Evolutionary conservation across 2,329 filamentous ascomycete species (phyloP).

Genomic region (Hypoxylon sp.): DNA sequence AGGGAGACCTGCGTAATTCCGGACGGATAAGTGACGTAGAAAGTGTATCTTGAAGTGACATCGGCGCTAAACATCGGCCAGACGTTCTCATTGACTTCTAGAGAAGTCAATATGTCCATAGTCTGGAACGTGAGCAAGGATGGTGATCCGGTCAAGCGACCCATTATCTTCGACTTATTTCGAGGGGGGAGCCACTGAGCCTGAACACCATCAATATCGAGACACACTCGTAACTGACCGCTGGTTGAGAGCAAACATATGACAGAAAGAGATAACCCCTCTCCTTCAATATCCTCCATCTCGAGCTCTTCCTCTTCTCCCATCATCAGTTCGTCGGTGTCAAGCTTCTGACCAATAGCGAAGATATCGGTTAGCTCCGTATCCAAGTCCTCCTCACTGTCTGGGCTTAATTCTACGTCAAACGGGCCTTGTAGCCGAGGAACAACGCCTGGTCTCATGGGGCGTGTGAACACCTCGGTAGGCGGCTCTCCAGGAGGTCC

Average conservation of each 20-base stretch:
- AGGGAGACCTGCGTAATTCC: conserved; percentile 69
- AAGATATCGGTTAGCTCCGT: conserved; percentile 67
- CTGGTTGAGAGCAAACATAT: conserved; percentile 68
- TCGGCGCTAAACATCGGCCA: conserved; percentile 72
- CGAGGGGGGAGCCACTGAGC: conserved; percentile 72
- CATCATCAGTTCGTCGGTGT: conserved; percentile 67
- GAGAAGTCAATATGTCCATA: conserved; percentile 64
- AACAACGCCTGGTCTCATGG: conserved; percentile 63
- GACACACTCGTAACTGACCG: conserved; percentile 67
- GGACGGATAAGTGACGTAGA: conserved; percentile 68
- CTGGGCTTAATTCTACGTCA: conserved; percentile 62
- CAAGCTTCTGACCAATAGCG: conserved; percentile 69
- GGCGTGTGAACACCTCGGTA: conserved; percentile 65
- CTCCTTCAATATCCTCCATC: conserved; percentile 63
- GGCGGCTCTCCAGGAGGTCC: conserved; percentile 57
- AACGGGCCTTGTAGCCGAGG: conserved; percentile 71
- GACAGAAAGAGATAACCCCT: conserved; percentile 67
- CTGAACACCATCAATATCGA: conserved; percentile 69
- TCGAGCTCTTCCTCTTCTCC: conserved; percentile 72
- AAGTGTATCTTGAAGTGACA: conserved; percentile 68
- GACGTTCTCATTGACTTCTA: conserved; percentile 63
- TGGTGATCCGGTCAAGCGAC: conserved; percentile 53
- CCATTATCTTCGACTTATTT: conserved; percentile 56
- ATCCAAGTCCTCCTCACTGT: conserved; percentile 64
- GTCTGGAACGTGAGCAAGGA: conserved; percentile 69